A percentile compares a stretch with the other conserved stretches of the same genome.
phyloP scores from a whole-genome alignment of 1,284 basidiomycete species.

The Moesziomyces sp. region DNA sequence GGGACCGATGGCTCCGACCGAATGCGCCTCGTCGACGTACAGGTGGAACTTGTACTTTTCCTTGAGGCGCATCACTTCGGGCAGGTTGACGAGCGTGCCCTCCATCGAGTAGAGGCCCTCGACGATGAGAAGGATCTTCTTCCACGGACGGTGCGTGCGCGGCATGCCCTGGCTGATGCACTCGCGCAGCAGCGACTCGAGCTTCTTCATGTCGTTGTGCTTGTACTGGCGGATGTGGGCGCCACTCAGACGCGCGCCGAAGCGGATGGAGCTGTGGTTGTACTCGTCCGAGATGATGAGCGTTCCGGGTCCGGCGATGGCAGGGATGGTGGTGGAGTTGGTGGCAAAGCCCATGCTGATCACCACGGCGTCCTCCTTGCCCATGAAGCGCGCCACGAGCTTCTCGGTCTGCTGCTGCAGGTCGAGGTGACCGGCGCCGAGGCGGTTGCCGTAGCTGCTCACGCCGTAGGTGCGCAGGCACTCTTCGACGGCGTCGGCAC shows the following conservation, averaged over 20 bases:
- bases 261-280: constrained; percentile 95
- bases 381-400: constrained; percentile 88
- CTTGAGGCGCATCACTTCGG: constrained; percentile 86
- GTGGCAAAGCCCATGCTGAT: constrained; percentile 98
- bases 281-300: constrained; percentile 96
- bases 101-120: constrained; percentile 99
- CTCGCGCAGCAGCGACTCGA: constrained; percentile 86
- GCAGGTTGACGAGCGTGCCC: constrained; percentile 88
- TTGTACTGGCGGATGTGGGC: constrained; percentile 93
- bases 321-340: constrained; percentile 94
- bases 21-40: constrained; percentile 97
- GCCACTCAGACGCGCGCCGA: constrained; percentile 88
- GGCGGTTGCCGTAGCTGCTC: constrained; percentile 79
- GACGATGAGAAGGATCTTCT: constrained; percentile 94
- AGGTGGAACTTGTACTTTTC: constrained; percentile 98
- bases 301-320: constrained; percentile 88
- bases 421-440: constrained; percentile 85
- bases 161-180: constrained; percentile 97
- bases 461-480: constrained; percentile 73
- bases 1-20: constrained; percentile 92
- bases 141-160: constrained; percentile 96
- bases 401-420: constrained; percentile 85
- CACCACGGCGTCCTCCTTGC: constrained; percentile 87
- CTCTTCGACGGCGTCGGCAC: constrained; percentile 87
- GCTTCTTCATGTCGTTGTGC: constrained; percentile 90